phyloP scores from a whole-genome alignment of 805 yeast species.

The Vanderwaltozyma yarrowii region DNA sequence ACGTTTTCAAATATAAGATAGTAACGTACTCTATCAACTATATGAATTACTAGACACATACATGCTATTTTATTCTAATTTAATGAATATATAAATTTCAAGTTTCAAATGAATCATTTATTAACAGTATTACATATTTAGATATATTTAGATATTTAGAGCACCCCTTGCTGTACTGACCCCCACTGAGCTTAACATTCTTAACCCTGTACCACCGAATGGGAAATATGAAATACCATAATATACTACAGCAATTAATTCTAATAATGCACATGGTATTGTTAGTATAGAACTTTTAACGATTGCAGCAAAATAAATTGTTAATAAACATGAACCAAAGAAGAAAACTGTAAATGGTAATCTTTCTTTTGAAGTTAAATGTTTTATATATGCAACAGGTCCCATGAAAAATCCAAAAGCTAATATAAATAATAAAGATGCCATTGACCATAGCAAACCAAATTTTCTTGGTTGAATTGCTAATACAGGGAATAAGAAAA shows the following conservation, averaged over 20 bases:
- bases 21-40: no score
- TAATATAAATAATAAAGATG: constrained; percentile 73
- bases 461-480: constrained; percentile 87
- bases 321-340: constrained; percentile 67
- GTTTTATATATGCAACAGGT: constrained; percentile 67
- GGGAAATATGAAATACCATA: constrained; percentile 93
- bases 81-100: no score
- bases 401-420: constrained; percentile 93
- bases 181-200: constrained; percentile 48
- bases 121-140: no score
- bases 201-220: constrained; percentile 74
- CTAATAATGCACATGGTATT: constrained; percentile 61
- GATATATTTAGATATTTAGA: constrained; percentile 17
- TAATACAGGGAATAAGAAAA: constrained; percentile 78
- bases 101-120: no score
- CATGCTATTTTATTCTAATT: no score
- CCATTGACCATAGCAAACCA: constrained; percentile 85
- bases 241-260: constrained; percentile 78
- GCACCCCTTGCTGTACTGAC: constrained; percentile 41
- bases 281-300: constrained; percentile 65
- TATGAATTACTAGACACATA: no score
- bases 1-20: no score
- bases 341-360: constrained; percentile 72
- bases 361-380: constrained; percentile 64
- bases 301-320: constrained; percentile 68